Percentiles rank a stretch among this genome's conserved stretches.
Evolutionary conservation across 73 alveolate species (phyloP).

Genomic region (Blepharisma stoltei): DNA sequence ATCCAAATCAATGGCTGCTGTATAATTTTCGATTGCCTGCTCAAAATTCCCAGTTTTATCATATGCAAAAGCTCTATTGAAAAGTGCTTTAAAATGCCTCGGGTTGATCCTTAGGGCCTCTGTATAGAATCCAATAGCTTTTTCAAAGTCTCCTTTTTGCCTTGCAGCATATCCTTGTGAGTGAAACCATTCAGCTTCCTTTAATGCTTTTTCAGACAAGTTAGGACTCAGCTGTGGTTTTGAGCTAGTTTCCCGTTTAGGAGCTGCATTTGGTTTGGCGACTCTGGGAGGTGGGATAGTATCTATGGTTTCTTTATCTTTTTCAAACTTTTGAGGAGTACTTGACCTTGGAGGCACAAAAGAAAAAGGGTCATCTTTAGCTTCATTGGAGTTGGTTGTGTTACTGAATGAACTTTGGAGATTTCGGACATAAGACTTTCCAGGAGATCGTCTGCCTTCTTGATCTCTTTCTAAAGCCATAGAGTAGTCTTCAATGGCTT

Average conservation of each 20-base stretch:
- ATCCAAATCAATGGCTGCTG: conserved; percentile 86
- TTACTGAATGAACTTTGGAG: too few relatives aligned
- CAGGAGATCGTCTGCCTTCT: conserved; percentile 1
- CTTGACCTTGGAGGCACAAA: too few relatives aligned
- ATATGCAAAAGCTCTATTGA: conserved; percentile 95
- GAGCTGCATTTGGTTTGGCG: too few relatives aligned
- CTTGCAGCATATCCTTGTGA: conserved; percentile 77
- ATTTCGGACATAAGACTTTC: background rate
- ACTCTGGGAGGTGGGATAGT: too few relatives aligned
- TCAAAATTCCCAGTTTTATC: conserved; percentile 94
- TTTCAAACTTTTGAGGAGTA: too few relatives aligned
- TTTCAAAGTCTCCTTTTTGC: conserved; percentile 66
- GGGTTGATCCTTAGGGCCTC: conserved; percentile 71
- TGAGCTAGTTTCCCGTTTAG: too few relatives aligned
- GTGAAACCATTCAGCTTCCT: background rate
- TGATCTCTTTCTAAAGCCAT: conserved; percentile 93
- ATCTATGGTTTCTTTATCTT: too few relatives aligned
- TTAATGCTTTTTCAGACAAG: too few relatives aligned
- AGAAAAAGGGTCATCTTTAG: too few relatives aligned
- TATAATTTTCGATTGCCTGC: conserved; percentile 85
- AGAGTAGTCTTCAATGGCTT: conserved; percentile 95
- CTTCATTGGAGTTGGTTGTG: too few relatives aligned
- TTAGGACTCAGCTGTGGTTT: too few relatives aligned
- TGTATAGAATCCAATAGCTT: conserved; percentile 72
- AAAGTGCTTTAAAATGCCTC: conserved; percentile 71